Evolutionary conservation across 2,329 filamentous ascomycete species (phyloP).

Genomic region (Aureobasidium sp.): DNA sequence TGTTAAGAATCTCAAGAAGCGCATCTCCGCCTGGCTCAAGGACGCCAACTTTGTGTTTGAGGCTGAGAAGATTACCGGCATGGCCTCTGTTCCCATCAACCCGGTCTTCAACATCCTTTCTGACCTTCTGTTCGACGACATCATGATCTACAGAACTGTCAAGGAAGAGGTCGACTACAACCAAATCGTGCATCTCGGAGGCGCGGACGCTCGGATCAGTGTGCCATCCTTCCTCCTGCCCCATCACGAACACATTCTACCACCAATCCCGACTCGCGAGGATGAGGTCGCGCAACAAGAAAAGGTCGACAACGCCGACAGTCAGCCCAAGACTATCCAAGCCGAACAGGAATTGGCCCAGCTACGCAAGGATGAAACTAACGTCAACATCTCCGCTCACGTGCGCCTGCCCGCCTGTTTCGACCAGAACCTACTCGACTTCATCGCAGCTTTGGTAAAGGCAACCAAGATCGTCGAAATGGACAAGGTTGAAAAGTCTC

Average conservation of each 20-base stretch:
- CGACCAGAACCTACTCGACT: conserved; percentile 47
- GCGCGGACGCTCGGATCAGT: conserved; percentile 43
- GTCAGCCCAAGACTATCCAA: conserved; percentile 38
- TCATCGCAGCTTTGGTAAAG: conserved; percentile 50
- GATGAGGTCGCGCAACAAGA: conserved; percentile 30
- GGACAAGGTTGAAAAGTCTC: conserved; percentile 35
- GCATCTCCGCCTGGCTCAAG: conserved; percentile 44
- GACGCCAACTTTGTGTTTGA: conserved; percentile 49
- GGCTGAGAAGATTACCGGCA: conserved; percentile 38
- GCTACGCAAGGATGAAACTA: conserved; percentile 41
- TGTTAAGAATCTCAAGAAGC: conserved; percentile 39
- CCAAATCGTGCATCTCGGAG: conserved; percentile 45
- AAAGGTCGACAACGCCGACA: conserved; percentile 37
- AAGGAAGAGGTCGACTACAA: conserved; percentile 37
- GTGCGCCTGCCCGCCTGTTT: conserved; percentile 44
- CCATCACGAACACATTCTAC: conserved; percentile 49
- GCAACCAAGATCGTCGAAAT: conserved; percentile 51
- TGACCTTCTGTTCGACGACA: conserved; percentile 40
- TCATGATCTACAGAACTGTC: conserved; percentile 45
- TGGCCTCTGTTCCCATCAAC: conserved; percentile 44
- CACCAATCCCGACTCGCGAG: conserved; percentile 32
- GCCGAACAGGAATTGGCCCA: conserved; percentile 35
- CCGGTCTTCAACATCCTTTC: conserved; percentile 43
- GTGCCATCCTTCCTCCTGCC: conserved; percentile 47
- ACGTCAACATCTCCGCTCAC: conserved; percentile 43